Conservation (phyloP, 2,329 filamentous ascomycete genomes). For the Pyrenophora tritici-repentis region DNA sequence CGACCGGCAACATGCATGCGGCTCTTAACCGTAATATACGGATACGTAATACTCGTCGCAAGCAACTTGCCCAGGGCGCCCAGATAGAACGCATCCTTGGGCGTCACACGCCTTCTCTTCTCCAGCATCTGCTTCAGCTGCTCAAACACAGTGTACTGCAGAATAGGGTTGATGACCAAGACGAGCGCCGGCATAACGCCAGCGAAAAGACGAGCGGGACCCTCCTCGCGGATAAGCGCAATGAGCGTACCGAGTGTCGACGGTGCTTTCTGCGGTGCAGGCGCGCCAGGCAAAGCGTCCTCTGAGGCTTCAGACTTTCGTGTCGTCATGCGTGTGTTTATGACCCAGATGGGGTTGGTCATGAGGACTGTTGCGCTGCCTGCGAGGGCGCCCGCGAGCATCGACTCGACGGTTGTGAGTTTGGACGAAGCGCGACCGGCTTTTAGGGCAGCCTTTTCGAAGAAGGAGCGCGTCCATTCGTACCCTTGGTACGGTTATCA, state of each 20-base stretch:
- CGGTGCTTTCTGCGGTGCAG: slow-evolving; percentile 60
- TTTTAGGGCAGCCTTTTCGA: slow-evolving; percentile 75
- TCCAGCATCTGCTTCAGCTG: slow-evolving; percentile 93
- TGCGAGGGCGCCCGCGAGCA: slow-evolving; percentile 92
- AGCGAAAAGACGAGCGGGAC: slow-evolving; percentile 81
- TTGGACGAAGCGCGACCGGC: slow-evolving; percentile 76
- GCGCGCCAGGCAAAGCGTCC: slow-evolving; percentile 46
- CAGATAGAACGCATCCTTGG: slow-evolving; percentile 84
- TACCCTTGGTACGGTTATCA: slow-evolving; percentile 64
- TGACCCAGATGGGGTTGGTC: slow-evolving; percentile 98
- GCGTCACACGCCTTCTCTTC: slow-evolving; percentile 75
- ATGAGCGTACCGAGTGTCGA: slow-evolving; percentile 82
- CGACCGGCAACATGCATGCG: slow-evolving; percentile 89
- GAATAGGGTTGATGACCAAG: slow-evolving; percentile 95
- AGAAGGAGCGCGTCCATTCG: slow-evolving; percentile 90
- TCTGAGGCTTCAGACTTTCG: slow-evolving; percentile 65
- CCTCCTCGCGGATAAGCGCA: slow-evolving; percentile 80
- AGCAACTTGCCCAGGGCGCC: slow-evolving; percentile 94
- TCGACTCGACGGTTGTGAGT: slow-evolving; percentile 88
- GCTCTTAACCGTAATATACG: slow-evolving; percentile 98
- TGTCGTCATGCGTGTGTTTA: slow-evolving; percentile 98
- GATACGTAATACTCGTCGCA: slow-evolving; percentile 92
- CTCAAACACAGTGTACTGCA: slow-evolving; percentile 99
- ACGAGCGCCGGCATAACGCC: slow-evolving; percentile 92
- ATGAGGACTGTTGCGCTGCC: slow-evolving; percentile 92